phyloP scores from a whole-genome alignment of 192 early-diverging fungal genomes.

The Gonapodya prolifera region DNA sequence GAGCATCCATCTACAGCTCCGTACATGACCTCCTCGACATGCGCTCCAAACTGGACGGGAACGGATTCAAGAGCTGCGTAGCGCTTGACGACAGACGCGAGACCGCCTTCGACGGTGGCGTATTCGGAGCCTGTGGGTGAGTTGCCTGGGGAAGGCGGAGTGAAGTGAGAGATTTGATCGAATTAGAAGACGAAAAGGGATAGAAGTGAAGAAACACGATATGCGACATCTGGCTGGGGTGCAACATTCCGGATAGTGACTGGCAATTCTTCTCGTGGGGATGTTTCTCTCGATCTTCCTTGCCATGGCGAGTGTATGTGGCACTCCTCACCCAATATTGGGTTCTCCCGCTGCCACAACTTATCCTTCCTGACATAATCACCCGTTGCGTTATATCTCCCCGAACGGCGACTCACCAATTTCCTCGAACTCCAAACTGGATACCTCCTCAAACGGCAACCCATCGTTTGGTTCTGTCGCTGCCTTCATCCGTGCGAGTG shows the following conservation, averaged over 20 bases:
- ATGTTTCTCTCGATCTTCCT: too few relatives aligned
- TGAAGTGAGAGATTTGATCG: too few relatives aligned
- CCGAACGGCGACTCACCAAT: not conserved
- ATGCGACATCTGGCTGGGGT: too few relatives aligned
- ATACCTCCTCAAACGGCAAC: not conserved
- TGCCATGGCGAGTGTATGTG: too few relatives aligned
- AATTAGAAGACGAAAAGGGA: not conserved
- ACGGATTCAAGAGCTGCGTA: not conserved
- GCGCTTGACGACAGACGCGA: not conserved
- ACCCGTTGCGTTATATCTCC: not conserved
- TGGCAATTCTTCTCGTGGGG: too few relatives aligned
- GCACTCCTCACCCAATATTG: too few relatives aligned
- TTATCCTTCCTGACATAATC: not conserved
- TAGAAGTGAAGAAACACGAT: too few relatives aligned
- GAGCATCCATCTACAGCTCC: not conserved
- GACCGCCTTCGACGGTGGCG: conserved; percentile 1
- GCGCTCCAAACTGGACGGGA: not conserved
- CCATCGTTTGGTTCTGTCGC: not conserved
- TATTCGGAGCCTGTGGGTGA: not conserved
- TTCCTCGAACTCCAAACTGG: not conserved
- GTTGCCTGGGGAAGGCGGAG: not conserved
- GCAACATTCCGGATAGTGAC: too few relatives aligned
- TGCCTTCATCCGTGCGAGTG: not conserved
- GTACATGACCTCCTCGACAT: not conserved
- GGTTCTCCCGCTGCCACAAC: too few relatives aligned